Base-by-base conservation (phyloP, 495 filamentous ascomycete genomes). In the Aspergillus taichungensis region DNA sequence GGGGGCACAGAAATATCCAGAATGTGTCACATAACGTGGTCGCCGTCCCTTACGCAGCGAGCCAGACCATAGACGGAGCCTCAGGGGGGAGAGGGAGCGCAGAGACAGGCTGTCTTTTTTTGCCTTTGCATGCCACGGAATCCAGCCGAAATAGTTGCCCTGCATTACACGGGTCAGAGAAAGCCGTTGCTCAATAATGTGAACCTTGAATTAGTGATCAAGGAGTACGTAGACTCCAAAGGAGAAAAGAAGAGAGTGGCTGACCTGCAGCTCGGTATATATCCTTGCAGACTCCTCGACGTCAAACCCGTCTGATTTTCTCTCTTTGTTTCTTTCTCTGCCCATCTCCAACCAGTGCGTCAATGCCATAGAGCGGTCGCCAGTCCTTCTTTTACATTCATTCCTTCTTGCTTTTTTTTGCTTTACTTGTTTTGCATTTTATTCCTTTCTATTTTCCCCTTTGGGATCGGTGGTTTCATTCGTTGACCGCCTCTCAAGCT, bases 361-460 rank as follows among this genome's bases (percentile, higher is more conserved):
- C 42, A 45, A 56, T 66, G 55, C 46, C 56, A 52, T 63, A 61
- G 52, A 53, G 50, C 42, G 41, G 34, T 45, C 14, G 30, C 39
- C 37, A 49, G 49, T 49, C 47, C 43, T 46, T 51, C 51, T 46
- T 58, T 55, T 52, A 43, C 18, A 24, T 24, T 24, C 18, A 24
- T 24, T 24, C 18, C 18, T 24, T 24, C 18, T 24, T 24, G 18
- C 18, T 24, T 55, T 52, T 53, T 27, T 35, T 40, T 58, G 56
- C 52, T 52, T 55, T 43, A 47, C 50, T 55, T 47, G 37, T 38
- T 43, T 11, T 49, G 29, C 34, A 48, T 47, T 13, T 36, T 37
- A 51, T 46, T 58, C 55, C 44, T 34, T 59, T 49, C 51, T n/a
- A n/a, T 63, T 63, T 54, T 48, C 52, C 54, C 46, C 49, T 24